Evolutionary conservation across 2,329 filamentous ascomycete species (phyloP), one percentile per base, ranked within the genome.

Genomic region (Sclerotinia nivalis): DNA sequence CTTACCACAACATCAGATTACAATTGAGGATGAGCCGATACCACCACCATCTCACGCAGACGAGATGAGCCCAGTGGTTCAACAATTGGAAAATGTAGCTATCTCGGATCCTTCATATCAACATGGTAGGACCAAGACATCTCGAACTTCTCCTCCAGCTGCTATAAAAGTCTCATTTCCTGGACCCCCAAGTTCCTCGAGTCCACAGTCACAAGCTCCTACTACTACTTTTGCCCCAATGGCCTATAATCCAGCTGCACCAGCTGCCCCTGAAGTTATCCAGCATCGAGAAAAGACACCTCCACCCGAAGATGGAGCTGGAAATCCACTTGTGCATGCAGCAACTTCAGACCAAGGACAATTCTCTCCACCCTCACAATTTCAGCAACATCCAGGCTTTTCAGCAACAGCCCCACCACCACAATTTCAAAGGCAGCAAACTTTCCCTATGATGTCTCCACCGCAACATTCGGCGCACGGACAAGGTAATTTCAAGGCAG

Each of bases 181-280:
- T 43, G 75, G 75, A 10, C 77, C 77, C 49, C 77, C 77, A 25
- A 70, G 79, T 76, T 73, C 80, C 79, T 58, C 80, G 78, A 70
- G 81, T 79, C 76, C 76, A 25, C 71, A 73, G 64, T 75, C 72
- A 68, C 71, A 73, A 47, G 78, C 78, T 70, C 79, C 82, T n/a
- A 75, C 81, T 22, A 75, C 81, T 47, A 84, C 76, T 75, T 72
- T 72, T 61, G 83, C 81, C 9, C 89, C 89, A 0, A 89, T 92
- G 81, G 87, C 90, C 2, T 94, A 94, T 77, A 94, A 94, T 77
- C 92, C 92, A 4, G 91, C 92, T 0, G 91, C 91, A 1, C 92
- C 92, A 6, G 85, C 91, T 0, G 90, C 91, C 0, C 91, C 91
- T 0, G 91, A 94, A 78, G 84, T 86, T 31, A 88, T 93, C 66